Conservation (phyloP, 352 stramenopile genomes). For the Elongisporangium undulatum region DNA sequence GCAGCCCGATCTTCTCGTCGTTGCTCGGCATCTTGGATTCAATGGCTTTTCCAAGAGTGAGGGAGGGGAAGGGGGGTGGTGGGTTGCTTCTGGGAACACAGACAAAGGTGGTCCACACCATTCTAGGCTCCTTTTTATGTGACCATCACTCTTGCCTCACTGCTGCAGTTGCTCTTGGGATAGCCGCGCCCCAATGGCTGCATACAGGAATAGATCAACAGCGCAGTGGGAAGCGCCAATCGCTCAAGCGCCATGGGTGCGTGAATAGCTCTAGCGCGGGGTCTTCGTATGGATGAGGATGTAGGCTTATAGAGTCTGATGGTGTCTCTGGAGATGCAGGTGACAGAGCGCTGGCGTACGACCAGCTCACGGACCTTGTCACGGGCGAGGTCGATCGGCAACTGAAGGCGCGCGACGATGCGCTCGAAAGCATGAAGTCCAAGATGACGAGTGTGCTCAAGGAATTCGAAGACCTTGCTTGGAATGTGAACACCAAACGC, state of each 20-base stretch:
- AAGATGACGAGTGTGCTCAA: constrained; percentile 66
- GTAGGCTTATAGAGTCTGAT: not conserved
- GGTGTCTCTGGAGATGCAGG: constrained; percentile 2
- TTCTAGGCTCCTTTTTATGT: not conserved
- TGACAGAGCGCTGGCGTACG: constrained; percentile 24
- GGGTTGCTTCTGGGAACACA: not conserved
- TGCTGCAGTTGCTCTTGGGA: not conserved
- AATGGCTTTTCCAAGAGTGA: not conserved
- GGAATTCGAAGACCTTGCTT: constrained; percentile 66
- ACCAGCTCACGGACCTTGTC: constrained; percentile 62
- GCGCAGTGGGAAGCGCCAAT: not conserved
- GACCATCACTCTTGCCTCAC: constrained; percentile 1
- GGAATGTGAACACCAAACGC: constrained; percentile 45
- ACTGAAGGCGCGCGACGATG: constrained; percentile 39
- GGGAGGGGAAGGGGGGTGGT: not conserved
- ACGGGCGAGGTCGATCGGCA: constrained; percentile 58
- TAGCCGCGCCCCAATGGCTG: not conserved
- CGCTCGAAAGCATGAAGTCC: constrained; percentile 53
- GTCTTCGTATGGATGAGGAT: not conserved
- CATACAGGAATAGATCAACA: not conserved
- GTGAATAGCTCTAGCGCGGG: not conserved
- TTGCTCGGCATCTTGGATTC: constrained; percentile 49
- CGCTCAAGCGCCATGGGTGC: not conserved
- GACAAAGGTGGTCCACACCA: not conserved
- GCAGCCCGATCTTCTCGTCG: constrained; percentile 71